Base-by-base conservation (phyloP, 495 filamentous ascomycete species). In the Penicillium pancosmium region DNA sequence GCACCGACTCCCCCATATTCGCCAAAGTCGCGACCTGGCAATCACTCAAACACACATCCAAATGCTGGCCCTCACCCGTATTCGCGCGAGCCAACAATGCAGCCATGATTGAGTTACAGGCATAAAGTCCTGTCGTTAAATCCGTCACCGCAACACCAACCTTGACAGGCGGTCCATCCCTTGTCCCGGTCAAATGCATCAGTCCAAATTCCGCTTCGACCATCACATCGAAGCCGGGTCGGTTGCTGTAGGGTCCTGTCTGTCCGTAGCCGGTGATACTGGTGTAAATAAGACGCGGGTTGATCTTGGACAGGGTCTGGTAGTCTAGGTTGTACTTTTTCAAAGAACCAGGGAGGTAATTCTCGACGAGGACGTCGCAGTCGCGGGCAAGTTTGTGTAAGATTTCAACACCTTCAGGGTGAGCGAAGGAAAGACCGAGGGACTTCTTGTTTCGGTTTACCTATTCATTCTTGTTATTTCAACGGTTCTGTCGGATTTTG, bases 171-270 rank as follows among this genome's bases (percentile, higher is more conserved):
- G 91, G 90, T 0, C 93, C 91, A 55, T 95, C 89, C 59, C 90
- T 73, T 41, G 79, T 80, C 11, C 93, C 93, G 1, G 93, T 98
- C 55, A 98, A 95, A 73, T 98, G 93, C 93, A 98, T 97, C 49
- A 98, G 68, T 4, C 93, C 93, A 74, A 97, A 90, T 71, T 97
- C 93, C 50, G 92, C 93, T 72, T 97, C 93, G 3, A 97, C 93
- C 91, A 98, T 97, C 52, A 97, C 93, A 71, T 98, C 93, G 75
- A 97, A 98, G 12, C 93, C 93, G 3, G 93, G 90, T 8, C 93
- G 82, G 35, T 85, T 83, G 13, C 86, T 86, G 71, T 94, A 96
- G 0, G 93, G 93, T 0, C 93, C 93, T 3, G 89, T 95, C 70
- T 97, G 93, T 3, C 93, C 93, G 61, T 90, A 90, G 15, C 85